Base-by-base conservation (phyloP, 1,284 basidiomycete species). In the Trichosporon coremiiforme region DNA sequence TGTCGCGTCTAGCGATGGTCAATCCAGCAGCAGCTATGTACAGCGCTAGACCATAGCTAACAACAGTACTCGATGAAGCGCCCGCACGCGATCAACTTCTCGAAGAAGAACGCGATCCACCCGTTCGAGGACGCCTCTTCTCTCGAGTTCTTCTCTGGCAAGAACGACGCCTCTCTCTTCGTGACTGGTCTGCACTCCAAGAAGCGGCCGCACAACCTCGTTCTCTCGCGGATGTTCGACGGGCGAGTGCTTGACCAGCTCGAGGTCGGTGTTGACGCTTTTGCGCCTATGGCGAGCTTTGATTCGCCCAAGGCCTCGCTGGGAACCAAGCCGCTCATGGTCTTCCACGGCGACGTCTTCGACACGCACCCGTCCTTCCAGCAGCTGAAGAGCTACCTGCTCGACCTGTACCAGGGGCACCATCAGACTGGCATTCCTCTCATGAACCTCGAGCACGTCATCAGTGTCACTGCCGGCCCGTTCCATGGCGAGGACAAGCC, bases 131-230 rank as follows among this genome's bases (percentile, higher is more conserved):
- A 94, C 72, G 83, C 88, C 2, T 78, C 87, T 13, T 91, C 93
- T 1, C 86, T 99, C 69, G 94, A 94, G 76, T 99, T 99, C 83
- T 99, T 95, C 92, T 86, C 90, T 1, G 79, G 85, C 45, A 99
- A 99, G 85, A 99, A 99, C 84, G 97, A 99, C 77, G 95, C 95
- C 1, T 90, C 90, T 4, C 85, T 99, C 77, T 97, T 98, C 79
- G 85, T 97, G 13, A 86, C 98, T 55, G 96, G 94, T 1, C 91
- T 95, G 78, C 93, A 91, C 78, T 93, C 90, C 65, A 99, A 99
- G 85, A 99, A 99, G 83, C 86, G 95, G 67, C 95, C 95, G 15
- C 88, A 98, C 78, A 91, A 93, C 67, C 82, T 99, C 69, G 90
- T 91, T 2, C 90, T 97, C 77, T 91, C 91, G 13, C 85, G 97